Evolutionary conservation across 176 grass and related monocot species (phyloP).

Genomic region (Saccharum spontaneum): DNA sequence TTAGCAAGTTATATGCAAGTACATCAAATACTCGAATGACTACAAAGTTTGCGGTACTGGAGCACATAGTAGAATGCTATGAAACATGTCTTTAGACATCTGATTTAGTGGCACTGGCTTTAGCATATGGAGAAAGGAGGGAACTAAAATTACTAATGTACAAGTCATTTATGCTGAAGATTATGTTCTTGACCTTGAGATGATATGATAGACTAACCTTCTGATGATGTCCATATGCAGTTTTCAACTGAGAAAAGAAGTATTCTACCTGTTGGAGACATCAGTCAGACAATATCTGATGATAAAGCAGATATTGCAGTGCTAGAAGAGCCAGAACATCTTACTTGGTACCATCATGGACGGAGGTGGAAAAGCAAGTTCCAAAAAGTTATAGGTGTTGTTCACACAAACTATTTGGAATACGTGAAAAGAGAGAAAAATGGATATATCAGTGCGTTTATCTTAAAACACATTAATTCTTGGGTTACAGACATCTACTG

Average conservation of each 20-base stretch:
- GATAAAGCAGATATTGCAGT: constrained; percentile 85
- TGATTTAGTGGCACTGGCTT: background rate
- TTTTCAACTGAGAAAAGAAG: constrained; percentile 94
- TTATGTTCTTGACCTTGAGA: constrained; percentile 11
- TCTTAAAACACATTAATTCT: constrained; percentile 88
- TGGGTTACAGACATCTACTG: constrained; percentile 95
- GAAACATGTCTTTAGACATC: constrained; percentile 4
- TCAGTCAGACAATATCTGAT: constrained; percentile 82
- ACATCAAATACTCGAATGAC: background rate
- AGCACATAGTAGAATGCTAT: constrained; percentile 3
- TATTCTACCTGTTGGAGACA: constrained; percentile 95
- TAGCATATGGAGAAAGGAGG: background rate
- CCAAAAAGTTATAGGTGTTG: constrained; percentile 79
- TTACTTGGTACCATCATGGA: constrained; percentile 99
- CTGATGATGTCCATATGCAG: constrained; percentile 32
- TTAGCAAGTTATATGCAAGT: background rate
- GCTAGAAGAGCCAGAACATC: constrained; percentile 97
- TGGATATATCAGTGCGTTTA: constrained; percentile 79
- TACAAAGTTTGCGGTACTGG: background rate
- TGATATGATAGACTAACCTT: constrained; percentile 5
- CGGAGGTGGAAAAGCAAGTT: constrained; percentile 96
- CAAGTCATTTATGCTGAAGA: background rate
- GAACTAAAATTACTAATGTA: constrained; percentile 6
- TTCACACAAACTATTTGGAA: constrained; percentile 95
- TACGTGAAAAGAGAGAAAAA: constrained; percentile 97